Conservation (phyloP, 2,329 filamentous ascomycete genomes). For the Colletotrichum ledebouriae region DNA sequence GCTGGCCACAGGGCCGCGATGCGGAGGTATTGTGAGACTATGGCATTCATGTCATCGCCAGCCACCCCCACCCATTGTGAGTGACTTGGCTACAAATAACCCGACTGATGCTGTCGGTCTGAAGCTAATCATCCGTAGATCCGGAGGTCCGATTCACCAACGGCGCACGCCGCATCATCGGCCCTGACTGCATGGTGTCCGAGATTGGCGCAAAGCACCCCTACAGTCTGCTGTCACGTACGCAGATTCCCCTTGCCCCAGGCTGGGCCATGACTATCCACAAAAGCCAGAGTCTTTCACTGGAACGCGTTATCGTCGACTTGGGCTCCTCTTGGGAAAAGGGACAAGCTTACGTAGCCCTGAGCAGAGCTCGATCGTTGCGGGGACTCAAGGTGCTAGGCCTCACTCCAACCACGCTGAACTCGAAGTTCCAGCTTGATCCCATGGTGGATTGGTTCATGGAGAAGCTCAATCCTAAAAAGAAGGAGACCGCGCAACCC, state of each 20-base stretch:
- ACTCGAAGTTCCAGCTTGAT: background rate
- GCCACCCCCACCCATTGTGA: constrained; percentile 40
- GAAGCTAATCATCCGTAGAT: background rate
- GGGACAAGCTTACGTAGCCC: constrained; percentile 74
- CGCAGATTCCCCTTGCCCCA: constrained; percentile 70
- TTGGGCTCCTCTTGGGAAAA: constrained; percentile 65
- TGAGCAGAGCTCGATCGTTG: constrained; percentile 67
- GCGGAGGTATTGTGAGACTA: background rate
- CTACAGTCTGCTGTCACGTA: constrained; percentile 64
- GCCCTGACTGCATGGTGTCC: constrained; percentile 63
- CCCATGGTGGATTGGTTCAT: constrained; percentile 8
- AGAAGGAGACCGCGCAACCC: too few relatives aligned
- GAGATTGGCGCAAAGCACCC: constrained; percentile 60
- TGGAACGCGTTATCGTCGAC: constrained; percentile 70
- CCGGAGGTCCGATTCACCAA: constrained; percentile 64
- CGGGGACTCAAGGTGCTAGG: constrained; percentile 61
- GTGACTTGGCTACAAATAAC: background rate
- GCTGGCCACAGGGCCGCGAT: background rate
- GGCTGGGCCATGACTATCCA: constrained; percentile 76
- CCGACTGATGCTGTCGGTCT: too few relatives aligned
- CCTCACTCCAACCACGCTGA: background rate
- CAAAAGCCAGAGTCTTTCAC: constrained; percentile 73
- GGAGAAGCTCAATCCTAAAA: background rate
- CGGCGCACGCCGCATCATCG: constrained; percentile 59
- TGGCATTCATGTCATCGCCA: background rate